Evolutionary conservation across 106 monocot species (phyloP).

Genomic region (Alisma plantagoaquatica): DNA sequence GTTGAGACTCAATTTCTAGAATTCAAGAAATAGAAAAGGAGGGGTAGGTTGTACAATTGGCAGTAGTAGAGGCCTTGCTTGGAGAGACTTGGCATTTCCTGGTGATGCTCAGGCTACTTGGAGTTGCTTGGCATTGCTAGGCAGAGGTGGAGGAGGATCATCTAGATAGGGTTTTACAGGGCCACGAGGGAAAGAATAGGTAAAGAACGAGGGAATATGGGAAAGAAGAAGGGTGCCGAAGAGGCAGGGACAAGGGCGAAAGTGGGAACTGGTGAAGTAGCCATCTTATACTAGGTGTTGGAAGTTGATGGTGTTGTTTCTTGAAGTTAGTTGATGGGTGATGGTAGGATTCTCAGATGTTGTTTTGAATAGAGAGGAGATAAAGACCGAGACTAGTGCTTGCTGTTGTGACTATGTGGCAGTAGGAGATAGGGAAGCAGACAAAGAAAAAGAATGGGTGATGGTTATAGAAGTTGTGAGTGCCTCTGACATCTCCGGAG

Average conservation of each 20-base stretch:
- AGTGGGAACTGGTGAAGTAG: neutral
- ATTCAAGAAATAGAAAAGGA: no score
- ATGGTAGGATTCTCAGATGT: neutral
- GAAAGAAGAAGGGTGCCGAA: neutral
- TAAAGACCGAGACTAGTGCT: slow-evolving; percentile 2
- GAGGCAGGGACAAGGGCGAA: neutral
- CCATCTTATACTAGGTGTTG: neutral
- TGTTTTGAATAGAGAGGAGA: slow-evolving; percentile 1
- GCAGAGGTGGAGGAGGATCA: no score
- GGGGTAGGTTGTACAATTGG: no score
- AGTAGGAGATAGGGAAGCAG: neutral
- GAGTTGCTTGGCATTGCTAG: no score
- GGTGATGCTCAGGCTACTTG: no score
- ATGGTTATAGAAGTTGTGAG: neutral
- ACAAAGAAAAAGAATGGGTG: neutral
- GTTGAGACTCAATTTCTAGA: no score
- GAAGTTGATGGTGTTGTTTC: no score
- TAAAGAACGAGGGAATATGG: neutral
- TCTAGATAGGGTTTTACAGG: no score
- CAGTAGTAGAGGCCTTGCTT: no score
- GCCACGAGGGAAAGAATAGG: no score
- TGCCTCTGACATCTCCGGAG: neutral
- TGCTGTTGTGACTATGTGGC: neutral
- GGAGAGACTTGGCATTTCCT: no score
- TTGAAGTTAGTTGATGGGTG: neutral